A percentile compares a stretch with the other conserved stretches of the same genome.
phyloP scores from a whole-genome alignment of 805 yeast genomes.

The Cyberlindnera amylophila region DNA sequence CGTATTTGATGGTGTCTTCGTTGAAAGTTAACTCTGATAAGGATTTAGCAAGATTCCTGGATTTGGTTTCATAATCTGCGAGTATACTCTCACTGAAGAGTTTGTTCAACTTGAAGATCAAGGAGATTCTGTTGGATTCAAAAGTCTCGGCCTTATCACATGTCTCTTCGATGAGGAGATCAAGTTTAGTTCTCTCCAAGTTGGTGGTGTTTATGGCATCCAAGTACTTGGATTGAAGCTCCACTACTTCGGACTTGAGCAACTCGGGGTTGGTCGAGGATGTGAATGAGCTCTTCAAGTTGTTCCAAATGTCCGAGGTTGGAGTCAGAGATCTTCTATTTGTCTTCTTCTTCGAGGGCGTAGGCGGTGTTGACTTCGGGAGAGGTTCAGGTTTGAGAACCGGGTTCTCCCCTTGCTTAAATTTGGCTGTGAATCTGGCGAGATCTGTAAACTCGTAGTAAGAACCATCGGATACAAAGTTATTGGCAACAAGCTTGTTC shows the following conservation, averaged over 20 bases:
- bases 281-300: constrained; percentile 15
- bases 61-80: constrained; percentile 5
- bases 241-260: constrained; percentile 12
- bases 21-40: neutral
- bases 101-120: constrained; percentile 13
- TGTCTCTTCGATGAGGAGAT: constrained; percentile 6
- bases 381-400: neutral
- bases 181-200: constrained; percentile 11
- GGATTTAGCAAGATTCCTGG: neutral
- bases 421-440: constrained; percentile 22
- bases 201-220: constrained; percentile 7
- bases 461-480: constrained; percentile 23
- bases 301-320: constrained; percentile 17
- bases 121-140: constrained; percentile 18
- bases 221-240: constrained; percentile 8
- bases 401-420: constrained; percentile 5
- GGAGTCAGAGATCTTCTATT: constrained; percentile 3
- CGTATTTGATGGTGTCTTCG: constrained; percentile 8
- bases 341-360: neutral
- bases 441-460: constrained; percentile 29
- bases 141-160: constrained; percentile 16
- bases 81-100: constrained; percentile 11
- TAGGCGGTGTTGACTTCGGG: neutral
- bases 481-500: constrained; percentile 20
- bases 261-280: constrained; percentile 5